Evolutionary conservation across 2,329 filamentous ascomycete genomes (phyloP), one percentile per base, ranked within the genome.

Genomic region (Achaetomium macrosporum): DNA sequence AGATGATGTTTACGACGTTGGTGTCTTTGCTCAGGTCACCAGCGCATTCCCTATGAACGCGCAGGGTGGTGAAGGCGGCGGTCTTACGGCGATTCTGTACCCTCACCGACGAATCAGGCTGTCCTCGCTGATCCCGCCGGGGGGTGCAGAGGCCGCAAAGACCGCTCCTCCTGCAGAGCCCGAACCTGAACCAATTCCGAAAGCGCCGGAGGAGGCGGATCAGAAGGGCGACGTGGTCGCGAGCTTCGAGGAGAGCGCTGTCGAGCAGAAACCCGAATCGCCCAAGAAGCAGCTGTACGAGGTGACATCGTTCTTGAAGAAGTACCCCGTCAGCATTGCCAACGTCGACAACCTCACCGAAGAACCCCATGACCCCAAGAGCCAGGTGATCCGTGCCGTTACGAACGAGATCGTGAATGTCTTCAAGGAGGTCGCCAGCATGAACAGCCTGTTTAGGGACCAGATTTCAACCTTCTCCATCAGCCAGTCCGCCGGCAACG

Each of bases 391-490:
- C 55, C 85, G 90, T 51, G 93, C 93, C 12, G 84, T 99, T 42
- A 93, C 92, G 46, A 96, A 92, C 65, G 95, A 99, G 73, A 97
- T 99, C 57, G 90, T 99, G 67, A 97, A 96, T 68, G 93, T 96
- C 0, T 97, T 96, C 77, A 97, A 96, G 73, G 91, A 97, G 68
- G 90, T 99, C 50, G 92, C 92, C 10, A 87, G 84, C 42, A 83
- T 96, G 71, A 99, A 97, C 73, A 90, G 88, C 55, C 78, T 99
- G 17, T 99, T 99, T 77, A 83, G 92, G 53, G 93, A 99, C 65
- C 93, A 99, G 66, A 95, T 99, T 51, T 95, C 91, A 0, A 95
- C 92, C 1, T 99, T 97, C 67, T 92, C 90, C 30, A 95, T 95
- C 77, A 95, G 90, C 63, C 90, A 96, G 63, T 95, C 89, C 10